Evolutionary conservation across 768 basidiomycete genomes (phyloP).

Genomic region (Boletus patriciae): DNA sequence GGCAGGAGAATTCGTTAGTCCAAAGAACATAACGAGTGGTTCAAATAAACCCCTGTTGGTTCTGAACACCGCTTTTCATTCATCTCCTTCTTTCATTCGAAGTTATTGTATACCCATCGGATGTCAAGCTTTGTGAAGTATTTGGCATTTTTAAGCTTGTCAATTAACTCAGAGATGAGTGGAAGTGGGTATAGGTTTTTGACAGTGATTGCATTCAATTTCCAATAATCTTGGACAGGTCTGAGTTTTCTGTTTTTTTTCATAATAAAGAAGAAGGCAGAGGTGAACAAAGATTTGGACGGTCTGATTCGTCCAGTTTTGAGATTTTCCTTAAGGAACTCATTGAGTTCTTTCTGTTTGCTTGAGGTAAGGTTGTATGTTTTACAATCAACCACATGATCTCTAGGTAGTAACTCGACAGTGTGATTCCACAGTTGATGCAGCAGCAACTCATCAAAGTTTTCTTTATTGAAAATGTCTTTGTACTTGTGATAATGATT

Average conservation of each 20-base stretch:
- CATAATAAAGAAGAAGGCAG: constrained; percentile 31
- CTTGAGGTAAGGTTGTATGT: background rate
- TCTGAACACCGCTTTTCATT: constrained; percentile 36
- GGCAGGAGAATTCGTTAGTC: background rate
- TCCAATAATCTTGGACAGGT: constrained; percentile 35
- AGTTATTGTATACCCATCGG: constrained; percentile 36
- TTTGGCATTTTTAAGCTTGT: constrained; percentile 18
- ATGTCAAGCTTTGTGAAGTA: constrained; percentile 35
- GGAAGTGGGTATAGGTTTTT: constrained; percentile 32
- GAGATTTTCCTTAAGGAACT: background rate
- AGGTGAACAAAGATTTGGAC: constrained; percentile 20
- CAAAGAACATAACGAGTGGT: constrained; percentile 8
- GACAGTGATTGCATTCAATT: constrained; percentile 26
- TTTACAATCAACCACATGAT: background rate
- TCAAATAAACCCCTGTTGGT: background rate
- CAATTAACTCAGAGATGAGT: constrained; percentile 22
- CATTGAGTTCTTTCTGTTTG: background rate
- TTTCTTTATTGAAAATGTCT: no score
- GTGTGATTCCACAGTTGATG: background rate
- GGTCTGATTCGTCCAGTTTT: constrained; percentile 14
- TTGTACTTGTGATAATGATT: no score
- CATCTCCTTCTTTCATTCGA: constrained; percentile 26
- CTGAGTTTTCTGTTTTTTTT: constrained; percentile 37
- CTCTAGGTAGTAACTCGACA: background rate
- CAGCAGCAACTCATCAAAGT: no score